phyloP scores from a whole-genome alignment of 1,284 basidiomycete species.

The Wallemia ichthyophaga region DNA sequence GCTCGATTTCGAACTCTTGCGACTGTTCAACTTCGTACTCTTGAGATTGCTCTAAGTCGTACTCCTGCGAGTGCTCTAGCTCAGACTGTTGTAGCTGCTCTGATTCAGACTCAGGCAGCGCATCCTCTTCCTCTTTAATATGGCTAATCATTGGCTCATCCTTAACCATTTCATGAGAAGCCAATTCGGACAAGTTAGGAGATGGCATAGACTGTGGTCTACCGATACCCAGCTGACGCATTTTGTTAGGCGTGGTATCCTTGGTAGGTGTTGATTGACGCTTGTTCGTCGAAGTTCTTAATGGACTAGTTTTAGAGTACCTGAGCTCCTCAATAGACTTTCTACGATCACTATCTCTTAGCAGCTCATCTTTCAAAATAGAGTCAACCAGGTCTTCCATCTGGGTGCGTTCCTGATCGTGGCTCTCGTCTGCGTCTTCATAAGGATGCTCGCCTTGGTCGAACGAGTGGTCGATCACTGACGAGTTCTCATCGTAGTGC shows the following conservation, averaged over 20 bases:
- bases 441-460: not conserved
- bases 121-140: no score
- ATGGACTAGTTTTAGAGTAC: not conserved
- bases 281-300: not conserved
- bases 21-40: no score
- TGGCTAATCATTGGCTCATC: not conserved
- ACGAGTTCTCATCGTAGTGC: not conserved
- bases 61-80: not conserved
- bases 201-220: not conserved
- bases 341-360: not conserved
- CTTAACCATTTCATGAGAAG: not conserved
- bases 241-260: not conserved
- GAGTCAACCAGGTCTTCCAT: not conserved
- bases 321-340: not conserved
- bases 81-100: not conserved
- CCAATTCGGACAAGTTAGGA: not conserved
- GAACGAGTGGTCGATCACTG: not conserved
- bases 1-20: no score
- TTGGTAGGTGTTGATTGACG: not conserved
- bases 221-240: not conserved
- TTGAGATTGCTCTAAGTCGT: no score
- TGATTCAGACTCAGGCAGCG: no score
- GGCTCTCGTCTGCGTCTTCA: not conserved
- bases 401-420: not conserved
- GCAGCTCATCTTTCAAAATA: not conserved